These are phyloP conservation scores for Exophiala aquamarina DNA, from an alignment of 2,329 filamentous ascomycete genomes.

Conservation along the genomic window DNA sequence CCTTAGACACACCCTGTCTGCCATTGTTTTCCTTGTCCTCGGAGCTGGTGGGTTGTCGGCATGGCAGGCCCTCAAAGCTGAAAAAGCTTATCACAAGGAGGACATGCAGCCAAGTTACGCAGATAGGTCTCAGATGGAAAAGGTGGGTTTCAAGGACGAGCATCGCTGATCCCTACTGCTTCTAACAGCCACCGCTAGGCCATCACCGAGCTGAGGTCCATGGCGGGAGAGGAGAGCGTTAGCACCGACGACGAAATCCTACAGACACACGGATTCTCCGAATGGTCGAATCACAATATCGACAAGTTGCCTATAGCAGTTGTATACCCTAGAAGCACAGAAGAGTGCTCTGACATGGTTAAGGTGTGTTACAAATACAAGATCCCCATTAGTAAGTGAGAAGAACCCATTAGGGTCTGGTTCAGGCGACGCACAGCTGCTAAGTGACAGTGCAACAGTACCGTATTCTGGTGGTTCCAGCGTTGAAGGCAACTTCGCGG, in stretches of 20 bases:
- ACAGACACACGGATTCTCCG: constrained; percentile 2
- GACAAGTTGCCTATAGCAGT: constrained; percentile 1
- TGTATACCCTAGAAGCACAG: constrained; percentile 57
- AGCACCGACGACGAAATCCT: constrained; percentile 1
- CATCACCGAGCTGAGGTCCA: too few relatives aligned
- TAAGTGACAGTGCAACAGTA: not conserved
- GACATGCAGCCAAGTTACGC: not conserved
- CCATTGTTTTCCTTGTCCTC: not conserved
- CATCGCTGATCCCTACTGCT: too few relatives aligned
- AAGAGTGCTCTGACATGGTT: constrained; percentile 64
- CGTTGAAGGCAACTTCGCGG: constrained; percentile 85
- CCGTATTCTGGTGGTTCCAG: constrained; percentile 83
- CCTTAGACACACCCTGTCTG: too few relatives aligned
- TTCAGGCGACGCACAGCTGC: too few relatives aligned
- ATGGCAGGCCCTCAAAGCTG: not conserved
- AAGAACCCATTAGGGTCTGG: too few relatives aligned
- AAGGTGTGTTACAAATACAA: constrained; percentile 74
- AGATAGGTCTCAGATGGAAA: not conserved
- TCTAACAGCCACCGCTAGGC: too few relatives aligned
- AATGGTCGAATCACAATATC: constrained; percentile 8
- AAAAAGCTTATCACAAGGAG: not conserved
- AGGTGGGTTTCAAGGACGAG: constrained; percentile 1
- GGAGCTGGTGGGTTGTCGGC: not conserved
- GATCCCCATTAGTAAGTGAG: constrained; percentile 67
- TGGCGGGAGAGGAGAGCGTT: constrained; percentile 3